Percentiles rank a stretch among this genome's conserved stretches.
Conservation (phyloP, 768 basidiomycete genomes). For the Leucocoprinus birnbaumii region DNA sequence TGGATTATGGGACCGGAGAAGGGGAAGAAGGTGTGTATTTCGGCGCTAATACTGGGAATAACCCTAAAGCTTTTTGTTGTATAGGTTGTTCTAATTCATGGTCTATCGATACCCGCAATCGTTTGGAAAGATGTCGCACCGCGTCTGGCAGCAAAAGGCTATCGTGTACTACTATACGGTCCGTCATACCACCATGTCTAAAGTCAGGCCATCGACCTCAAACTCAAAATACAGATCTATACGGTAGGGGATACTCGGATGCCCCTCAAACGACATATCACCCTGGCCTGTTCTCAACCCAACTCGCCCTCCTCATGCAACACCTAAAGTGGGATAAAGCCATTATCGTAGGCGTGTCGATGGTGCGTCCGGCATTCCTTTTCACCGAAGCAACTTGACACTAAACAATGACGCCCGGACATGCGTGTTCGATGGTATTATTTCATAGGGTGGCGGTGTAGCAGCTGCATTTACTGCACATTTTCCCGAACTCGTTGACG, state of each 20-base stretch:
- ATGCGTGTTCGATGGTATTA: constrained; percentile 2
- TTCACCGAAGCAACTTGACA: neutral
- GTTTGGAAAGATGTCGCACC: constrained; percentile 79
- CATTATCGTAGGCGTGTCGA: constrained; percentile 67
- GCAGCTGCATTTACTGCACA: constrained; percentile 67
- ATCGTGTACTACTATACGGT: constrained; percentile 79
- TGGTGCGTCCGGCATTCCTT: constrained; percentile 44
- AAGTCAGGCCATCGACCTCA: neutral
- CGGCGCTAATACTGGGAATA: neutral
- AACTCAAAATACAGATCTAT: constrained; percentile 51
- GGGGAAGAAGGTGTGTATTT: constrained; percentile 54
- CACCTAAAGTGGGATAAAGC: constrained; percentile 71
- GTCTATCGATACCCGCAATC: constrained; percentile 72
- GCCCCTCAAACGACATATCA: constrained; percentile 72
- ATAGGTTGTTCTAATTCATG: constrained; percentile 76
- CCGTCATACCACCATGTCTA: constrained; percentile 11
- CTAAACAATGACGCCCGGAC: neutral
- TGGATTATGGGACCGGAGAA: constrained; percentile 74
- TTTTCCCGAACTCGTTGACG: constrained; percentile 70
- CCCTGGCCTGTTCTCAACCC: constrained; percentile 60
- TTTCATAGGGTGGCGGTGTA: constrained; percentile 64
- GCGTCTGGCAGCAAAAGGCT: constrained; percentile 55
- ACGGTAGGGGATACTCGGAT: constrained; percentile 82
- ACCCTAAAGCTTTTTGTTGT: neutral
- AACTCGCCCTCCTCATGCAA: constrained; percentile 83